phyloP scores from a whole-genome alignment of 345 rosid species.

The Eucalyptus regnans region DNA sequence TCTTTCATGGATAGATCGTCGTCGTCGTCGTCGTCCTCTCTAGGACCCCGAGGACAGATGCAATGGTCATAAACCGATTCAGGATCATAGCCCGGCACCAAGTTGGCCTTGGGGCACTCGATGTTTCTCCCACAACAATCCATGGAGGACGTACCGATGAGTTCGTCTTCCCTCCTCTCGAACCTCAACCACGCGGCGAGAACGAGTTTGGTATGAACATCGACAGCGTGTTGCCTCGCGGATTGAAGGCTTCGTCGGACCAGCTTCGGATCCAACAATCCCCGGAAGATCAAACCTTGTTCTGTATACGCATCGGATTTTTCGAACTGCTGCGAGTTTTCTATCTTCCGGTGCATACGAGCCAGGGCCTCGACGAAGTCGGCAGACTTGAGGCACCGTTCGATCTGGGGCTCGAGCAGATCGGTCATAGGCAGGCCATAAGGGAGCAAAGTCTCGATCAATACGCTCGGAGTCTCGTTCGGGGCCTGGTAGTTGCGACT shows the following conservation, averaged over 20 bases:
- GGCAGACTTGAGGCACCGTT: conserved; percentile 47
- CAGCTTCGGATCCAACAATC: conserved; percentile 62
- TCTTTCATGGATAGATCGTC: conserved; percentile 11
- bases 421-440: conserved; percentile 65
- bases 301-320: conserved; percentile 48
- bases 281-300: conserved; percentile 65
- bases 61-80: conserved; percentile 62
- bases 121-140: conserved; percentile 75
- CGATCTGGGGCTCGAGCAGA: conserved; percentile 69
- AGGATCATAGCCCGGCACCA: conserved; percentile 63
- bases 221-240: conserved; percentile 70
- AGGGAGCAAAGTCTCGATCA: conserved; percentile 46
- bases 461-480: neutral
- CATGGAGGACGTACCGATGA: conserved; percentile 61
- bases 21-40: conserved; percentile 6
- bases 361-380: conserved; percentile 68
- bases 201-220: conserved; percentile 75
- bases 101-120: conserved; percentile 79
- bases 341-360: conserved; percentile 38
- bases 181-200: conserved; percentile 77
- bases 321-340: conserved; percentile 35
- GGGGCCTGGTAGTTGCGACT: conserved; percentile 16
- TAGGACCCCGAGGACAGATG: conserved; percentile 31
- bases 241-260: conserved; percentile 67
- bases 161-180: conserved; percentile 95